A percentile compares a stretch with the other conserved stretches of the same genome.
phyloP scores from a whole-genome alignment of 306 rosid genomes.

The Dalbergia cochinchinensis region DNA sequence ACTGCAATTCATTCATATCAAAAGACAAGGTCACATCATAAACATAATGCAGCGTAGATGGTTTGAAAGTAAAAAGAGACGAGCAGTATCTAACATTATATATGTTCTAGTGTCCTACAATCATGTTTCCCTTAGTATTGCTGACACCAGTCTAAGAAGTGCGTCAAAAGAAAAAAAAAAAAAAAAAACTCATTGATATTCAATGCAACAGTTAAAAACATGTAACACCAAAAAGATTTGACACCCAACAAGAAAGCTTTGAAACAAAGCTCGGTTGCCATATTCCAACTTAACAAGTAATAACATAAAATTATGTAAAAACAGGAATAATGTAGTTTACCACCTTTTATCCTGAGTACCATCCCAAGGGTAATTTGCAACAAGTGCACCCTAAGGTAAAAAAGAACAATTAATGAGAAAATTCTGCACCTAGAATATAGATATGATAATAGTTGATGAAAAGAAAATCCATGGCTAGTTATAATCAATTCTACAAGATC shows the following conservation, averaged over 20 bases:
- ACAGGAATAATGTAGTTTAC: conserved; percentile 16
- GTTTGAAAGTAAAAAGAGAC: conserved; percentile 1
- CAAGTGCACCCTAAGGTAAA: conserved; percentile 85
- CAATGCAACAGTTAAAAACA: neutral
- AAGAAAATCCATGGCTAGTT: conserved; percentile 8
- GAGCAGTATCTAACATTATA: neutral
- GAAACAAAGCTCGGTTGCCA: neutral
- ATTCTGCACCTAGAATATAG: conserved; percentile 30
- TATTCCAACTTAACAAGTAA: neutral
- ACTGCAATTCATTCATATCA: conserved; percentile 64
- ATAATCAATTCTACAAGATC: conserved; percentile 30
- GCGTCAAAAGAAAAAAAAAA: neutral
- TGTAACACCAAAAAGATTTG: neutral
- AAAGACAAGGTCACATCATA: conserved; percentile 34
- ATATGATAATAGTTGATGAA: conserved; percentile 20
- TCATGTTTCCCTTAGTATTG: conserved; percentile 1
- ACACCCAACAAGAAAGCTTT: conserved; percentile 3
- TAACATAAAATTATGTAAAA: neutral
- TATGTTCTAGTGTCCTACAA: conserved; percentile 24
- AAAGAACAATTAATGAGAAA: conserved; percentile 18
- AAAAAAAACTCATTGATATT: neutral
- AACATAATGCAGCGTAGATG: conserved; percentile 24
- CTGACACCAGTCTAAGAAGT: neutral
- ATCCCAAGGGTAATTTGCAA: conserved; percentile 99
- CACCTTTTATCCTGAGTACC: conserved; percentile 85